phyloP scores from a whole-genome alignment of 106 monocot species.

The Iris macrosiphon region DNA sequence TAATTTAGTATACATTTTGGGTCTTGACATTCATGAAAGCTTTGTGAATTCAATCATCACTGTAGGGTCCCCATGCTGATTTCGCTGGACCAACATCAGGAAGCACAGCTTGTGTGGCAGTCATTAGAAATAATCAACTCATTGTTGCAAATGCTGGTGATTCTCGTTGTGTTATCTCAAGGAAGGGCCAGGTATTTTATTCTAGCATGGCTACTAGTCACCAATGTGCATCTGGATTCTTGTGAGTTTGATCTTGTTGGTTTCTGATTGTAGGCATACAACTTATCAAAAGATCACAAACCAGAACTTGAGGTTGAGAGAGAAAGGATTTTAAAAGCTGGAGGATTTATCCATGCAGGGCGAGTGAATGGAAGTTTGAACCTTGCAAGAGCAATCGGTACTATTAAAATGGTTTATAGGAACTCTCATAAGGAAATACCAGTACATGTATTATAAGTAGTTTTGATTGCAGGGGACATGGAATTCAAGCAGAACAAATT shows the following conservation, averaged over 20 bases:
- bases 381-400: constrained; percentile 94
- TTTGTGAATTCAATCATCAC: constrained; percentile 11
- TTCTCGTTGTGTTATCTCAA: constrained; percentile 98
- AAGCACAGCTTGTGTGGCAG: constrained; percentile 92
- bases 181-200: constrained; percentile 75
- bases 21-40: background rate
- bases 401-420: background rate
- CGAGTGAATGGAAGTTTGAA: constrained; percentile 94
- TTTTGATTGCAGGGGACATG: constrained; percentile 67
- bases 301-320: constrained; percentile 84
- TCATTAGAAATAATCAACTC: constrained; percentile 78
- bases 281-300: constrained; percentile 96
- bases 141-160: constrained; percentile 96
- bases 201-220: background rate
- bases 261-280: constrained; percentile 53
- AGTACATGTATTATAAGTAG: background rate
- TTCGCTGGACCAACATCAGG: constrained; percentile 87
- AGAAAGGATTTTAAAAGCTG: constrained; percentile 87
- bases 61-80: constrained; percentile 92
- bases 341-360: constrained; percentile 91
- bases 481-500: constrained; percentile 96
- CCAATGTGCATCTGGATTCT: background rate
- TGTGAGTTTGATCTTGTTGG: background rate
- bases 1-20: too few species aligned
- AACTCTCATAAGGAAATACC: background rate